Evolutionary conservation across 2,329 filamentous ascomycete genomes (phyloP).

Genomic region (Plectosphaerella plurivora): DNA sequence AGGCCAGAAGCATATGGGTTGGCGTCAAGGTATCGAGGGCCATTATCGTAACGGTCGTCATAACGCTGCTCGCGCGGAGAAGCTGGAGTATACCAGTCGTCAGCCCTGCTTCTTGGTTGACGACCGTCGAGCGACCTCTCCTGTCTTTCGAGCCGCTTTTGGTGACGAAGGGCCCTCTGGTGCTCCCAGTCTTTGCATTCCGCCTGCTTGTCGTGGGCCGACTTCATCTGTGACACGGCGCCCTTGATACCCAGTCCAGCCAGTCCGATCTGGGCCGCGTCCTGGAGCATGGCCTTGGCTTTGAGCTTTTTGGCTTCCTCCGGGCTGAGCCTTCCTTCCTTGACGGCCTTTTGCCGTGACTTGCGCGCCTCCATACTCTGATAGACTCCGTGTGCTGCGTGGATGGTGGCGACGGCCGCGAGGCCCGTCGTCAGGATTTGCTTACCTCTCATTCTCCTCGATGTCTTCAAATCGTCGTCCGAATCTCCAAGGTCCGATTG

Average conservation of each 20-base stretch:
- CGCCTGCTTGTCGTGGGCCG: conserved; percentile 44
- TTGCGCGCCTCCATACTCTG: conserved; percentile 54
- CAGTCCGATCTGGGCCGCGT: conserved; percentile 55
- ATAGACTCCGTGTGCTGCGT: conserved; percentile 56
- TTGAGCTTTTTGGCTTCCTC: conserved; percentile 53
- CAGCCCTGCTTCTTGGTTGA: conserved; percentile 34
- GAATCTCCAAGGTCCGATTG: conserved; percentile 55
- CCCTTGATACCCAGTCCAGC: conserved; percentile 55
- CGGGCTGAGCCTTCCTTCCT: conserved; percentile 45
- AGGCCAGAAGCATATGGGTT: conserved; percentile 40
- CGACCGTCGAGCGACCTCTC: conserved; percentile 19
- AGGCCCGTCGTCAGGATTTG: conserved; percentile 53
- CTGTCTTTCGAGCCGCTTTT: conserved; percentile 37
- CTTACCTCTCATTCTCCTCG: conserved; percentile 58
- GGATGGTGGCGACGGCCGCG: conserved; percentile 55
- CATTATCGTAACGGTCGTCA: conserved; percentile 27
- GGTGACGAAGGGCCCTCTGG: conserved; percentile 45
- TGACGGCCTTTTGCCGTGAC: conserved; percentile 47
- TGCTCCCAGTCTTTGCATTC: conserved; percentile 44
- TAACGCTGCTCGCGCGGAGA: conserved; percentile 31
- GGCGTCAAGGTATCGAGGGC: conserved; percentile 41
- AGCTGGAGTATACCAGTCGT: conserved; percentile 39
- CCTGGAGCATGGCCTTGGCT: conserved; percentile 51
- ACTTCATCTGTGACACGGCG: conserved; percentile 51
- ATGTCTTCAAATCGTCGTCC: conserved; percentile 49